phyloP scores from a whole-genome alignment of 2,329 filamentous ascomycete genomes.

The Talaromyces sp. region DNA sequence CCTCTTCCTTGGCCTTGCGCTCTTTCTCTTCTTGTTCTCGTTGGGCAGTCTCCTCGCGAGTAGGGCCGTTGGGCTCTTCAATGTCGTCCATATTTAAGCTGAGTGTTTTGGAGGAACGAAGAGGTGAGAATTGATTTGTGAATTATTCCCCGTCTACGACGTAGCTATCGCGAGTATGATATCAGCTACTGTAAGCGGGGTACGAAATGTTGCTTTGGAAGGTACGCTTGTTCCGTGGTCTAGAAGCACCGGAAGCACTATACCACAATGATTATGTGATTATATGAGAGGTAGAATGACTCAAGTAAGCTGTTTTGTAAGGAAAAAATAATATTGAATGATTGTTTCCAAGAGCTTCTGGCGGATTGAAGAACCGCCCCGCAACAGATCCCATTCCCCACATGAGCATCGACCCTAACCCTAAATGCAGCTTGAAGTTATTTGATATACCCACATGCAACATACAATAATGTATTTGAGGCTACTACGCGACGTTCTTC shows the following conservation, averaged over 20 bases:
- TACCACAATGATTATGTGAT: neutral
- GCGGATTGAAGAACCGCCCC: constrained; percentile 3
- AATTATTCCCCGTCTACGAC: neutral
- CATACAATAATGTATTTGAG: neutral
- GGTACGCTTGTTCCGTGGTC: neutral
- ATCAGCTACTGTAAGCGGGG: neutral
- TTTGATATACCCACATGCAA: neutral
- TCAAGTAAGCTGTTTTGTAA: neutral
- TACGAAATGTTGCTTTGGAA: neutral
- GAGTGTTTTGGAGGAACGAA: neutral
- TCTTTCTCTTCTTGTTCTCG: constrained; percentile 56
- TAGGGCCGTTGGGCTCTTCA: constrained; percentile 28
- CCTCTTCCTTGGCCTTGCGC: constrained; percentile 67
- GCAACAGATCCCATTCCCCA: neutral
- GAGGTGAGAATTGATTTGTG: neutral
- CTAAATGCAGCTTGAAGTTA: neutral
- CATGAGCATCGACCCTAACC: constrained; percentile 4
- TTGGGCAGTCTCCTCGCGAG: constrained; percentile 40
- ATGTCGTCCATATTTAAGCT: constrained; percentile 23
- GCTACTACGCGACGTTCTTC: neutral
- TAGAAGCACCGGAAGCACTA: neutral
- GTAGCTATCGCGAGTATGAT: neutral
- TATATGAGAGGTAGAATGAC: neutral
- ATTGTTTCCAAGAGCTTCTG: constrained; percentile 3
- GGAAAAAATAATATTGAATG: neutral